Evolutionary conservation across 2,329 filamentous ascomycete species (phyloP).

Genomic region (Phaeophleospora eucalypticola): DNA sequence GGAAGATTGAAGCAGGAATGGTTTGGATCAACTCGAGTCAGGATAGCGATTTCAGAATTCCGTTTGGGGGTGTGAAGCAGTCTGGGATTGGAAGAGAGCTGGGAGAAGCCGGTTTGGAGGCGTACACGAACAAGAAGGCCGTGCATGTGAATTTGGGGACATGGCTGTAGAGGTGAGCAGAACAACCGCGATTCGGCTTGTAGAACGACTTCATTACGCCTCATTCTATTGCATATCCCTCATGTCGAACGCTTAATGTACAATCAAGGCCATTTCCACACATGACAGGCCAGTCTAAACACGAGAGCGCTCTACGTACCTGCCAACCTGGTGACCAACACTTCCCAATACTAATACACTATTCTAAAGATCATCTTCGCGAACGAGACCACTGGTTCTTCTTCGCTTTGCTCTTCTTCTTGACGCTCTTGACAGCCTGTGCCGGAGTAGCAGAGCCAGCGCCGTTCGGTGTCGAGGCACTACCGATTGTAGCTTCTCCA

Average conservation of each 20-base stretch:
- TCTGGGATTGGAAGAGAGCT: slow-evolving; percentile 58
- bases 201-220: too few species aligned
- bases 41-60: slow-evolving; percentile 46
- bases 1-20: slow-evolving; percentile 62
- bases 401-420: slow-evolving; percentile 6
- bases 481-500: slow-evolving; percentile 16
- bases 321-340: too few species aligned
- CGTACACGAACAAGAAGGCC: slow-evolving; percentile 57
- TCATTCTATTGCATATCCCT: too few species aligned
- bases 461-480: slow-evolving; percentile 7
- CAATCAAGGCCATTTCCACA: too few species aligned
- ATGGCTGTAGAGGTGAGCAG: slow-evolving; percentile 39
- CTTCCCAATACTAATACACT: background rate
- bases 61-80: slow-evolving; percentile 60
- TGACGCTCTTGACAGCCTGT: slow-evolving; percentile 2
- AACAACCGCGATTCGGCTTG: too few species aligned
- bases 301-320: too few species aligned
- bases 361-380: background rate
- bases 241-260: too few species aligned
- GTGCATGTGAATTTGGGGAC: slow-evolving; percentile 47
- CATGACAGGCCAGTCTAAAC: too few species aligned
- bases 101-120: slow-evolving; percentile 56
- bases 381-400: slow-evolving; percentile 8
- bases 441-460: background rate
- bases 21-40: slow-evolving; percentile 65